Evolutionary conservation across 257 asterid species (phyloP).

Genomic region (Schizonepeta tenuifolia): DNA sequence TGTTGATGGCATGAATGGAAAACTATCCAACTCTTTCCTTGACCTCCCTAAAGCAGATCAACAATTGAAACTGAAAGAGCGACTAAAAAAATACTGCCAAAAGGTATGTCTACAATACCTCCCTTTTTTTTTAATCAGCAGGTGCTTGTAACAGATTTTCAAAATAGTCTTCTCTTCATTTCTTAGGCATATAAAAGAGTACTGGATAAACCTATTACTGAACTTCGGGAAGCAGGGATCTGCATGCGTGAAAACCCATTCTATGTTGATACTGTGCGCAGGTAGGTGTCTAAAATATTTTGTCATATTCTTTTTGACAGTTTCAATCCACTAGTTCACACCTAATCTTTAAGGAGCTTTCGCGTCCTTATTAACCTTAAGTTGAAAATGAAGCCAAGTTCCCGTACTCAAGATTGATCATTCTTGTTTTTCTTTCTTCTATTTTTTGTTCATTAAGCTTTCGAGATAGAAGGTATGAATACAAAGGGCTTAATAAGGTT

Average conservation of each 20-base stretch:
- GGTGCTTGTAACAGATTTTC: slow-evolving; percentile 29
- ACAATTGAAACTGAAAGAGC: slow-evolving; percentile 87
- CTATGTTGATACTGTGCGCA: slow-evolving; percentile 97
- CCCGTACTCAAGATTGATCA: slow-evolving; percentile 22
- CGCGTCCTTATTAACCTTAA: slow-evolving; percentile 18
- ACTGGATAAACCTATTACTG: slow-evolving; percentile 87
- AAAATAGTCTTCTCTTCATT: slow-evolving; percentile 25
- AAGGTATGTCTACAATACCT: slow-evolving; percentile 62
- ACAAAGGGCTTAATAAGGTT: slow-evolving; percentile 93
- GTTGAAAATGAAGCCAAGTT: slow-evolving; percentile 24
- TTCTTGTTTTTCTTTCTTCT: slow-evolving; percentile 24
- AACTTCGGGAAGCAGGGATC: slow-evolving; percentile 96
- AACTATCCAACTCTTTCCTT: slow-evolving; percentile 71
- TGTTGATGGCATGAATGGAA: slow-evolving; percentile 63
- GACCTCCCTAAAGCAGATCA: slow-evolving; percentile 92
- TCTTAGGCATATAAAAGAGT: slow-evolving; percentile 94
- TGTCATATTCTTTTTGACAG: slow-evolving; percentile 1
- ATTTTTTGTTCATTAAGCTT: slow-evolving; percentile 50
- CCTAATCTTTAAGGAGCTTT: slow-evolving; percentile 6
- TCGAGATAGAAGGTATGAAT: slow-evolving; percentile 98
- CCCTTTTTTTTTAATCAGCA: slow-evolving; percentile 24
- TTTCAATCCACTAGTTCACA: slow-evolving; percentile 23
- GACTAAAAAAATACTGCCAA: slow-evolving; percentile 95
- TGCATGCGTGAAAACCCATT: slow-evolving; percentile 99
- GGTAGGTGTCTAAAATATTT: slow-evolving; percentile 50